Evolutionary conservation across 2,329 filamentous ascomycete species (phyloP).

Genomic region (Monilinia laxa): DNA sequence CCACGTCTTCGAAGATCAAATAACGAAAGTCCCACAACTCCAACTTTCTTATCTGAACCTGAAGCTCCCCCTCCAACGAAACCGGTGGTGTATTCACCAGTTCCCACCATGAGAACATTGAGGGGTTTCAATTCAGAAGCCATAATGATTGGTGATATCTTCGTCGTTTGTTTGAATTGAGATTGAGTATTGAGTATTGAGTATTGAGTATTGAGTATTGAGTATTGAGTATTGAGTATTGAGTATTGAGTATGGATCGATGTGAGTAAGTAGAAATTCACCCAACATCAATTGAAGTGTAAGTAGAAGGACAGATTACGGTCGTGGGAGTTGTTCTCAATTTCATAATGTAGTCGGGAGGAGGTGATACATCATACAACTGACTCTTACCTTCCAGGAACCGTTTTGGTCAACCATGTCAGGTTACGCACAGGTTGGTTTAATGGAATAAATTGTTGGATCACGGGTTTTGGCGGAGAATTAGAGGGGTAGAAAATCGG

Average conservation of each 20-base stretch:
- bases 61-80: conserved; percentile 84
- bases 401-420: not conserved
- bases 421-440: not conserved
- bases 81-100: conserved; percentile 94
- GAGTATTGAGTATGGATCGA: not conserved
- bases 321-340: conserved; percentile 12
- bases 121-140: conserved; percentile 30
- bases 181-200: not conserved
- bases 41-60: conserved; percentile 92
- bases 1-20: conserved; percentile 86
- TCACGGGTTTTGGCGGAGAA: conserved; percentile 24
- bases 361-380: conserved; percentile 2
- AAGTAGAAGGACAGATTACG: not conserved
- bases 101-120: conserved; percentile 55
- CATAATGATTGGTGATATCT: conserved; percentile 8
- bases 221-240: too few species aligned
- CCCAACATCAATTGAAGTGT: conserved; percentile 14
- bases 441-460: conserved; percentile 11
- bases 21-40: conserved; percentile 84
- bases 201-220: too few species aligned
- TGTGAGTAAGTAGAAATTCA: not conserved
- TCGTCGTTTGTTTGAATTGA: conserved; percentile 9
- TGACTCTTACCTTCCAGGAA: not conserved
- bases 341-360: not conserved
- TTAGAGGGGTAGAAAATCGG: conserved; percentile 14